These are phyloP conservation scores for Actinomucor elegans DNA, from an alignment of 371 early-diverging fungal species.

Conservation along the genomic window DNA sequence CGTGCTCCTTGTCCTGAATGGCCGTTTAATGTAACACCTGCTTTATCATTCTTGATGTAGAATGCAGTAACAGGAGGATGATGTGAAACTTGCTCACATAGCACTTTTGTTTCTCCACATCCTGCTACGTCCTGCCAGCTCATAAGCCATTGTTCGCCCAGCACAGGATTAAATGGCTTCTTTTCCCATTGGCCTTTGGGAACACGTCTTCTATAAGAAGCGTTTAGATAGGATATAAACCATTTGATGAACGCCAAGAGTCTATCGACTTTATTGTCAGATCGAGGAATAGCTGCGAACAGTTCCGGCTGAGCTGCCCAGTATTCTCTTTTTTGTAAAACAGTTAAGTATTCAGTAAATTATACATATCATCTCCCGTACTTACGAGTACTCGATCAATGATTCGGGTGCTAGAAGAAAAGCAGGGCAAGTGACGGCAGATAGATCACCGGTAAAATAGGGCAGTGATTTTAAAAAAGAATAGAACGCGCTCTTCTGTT, in stretches of 20 bases:
- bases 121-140: slow-evolving; percentile 69
- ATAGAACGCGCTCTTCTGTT: slow-evolving; percentile 66
- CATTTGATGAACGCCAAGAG: slow-evolving; percentile 68
- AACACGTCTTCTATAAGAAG: slow-evolving; percentile 55
- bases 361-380: too few relatives aligned
- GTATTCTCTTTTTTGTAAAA: slow-evolving; percentile 64
- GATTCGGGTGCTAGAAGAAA: slow-evolving; percentile 72
- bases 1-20: slow-evolving; percentile 62
- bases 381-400: slow-evolving; percentile 76
- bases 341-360: too few relatives aligned
- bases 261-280: slow-evolving; percentile 61
- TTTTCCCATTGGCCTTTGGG: slow-evolving; percentile 66
- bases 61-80: slow-evolving; percentile 75
- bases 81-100: slow-evolving; percentile 76
- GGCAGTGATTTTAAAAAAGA: slow-evolving; percentile 66
- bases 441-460: slow-evolving; percentile 77
- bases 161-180: slow-evolving; percentile 82
- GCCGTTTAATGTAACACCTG: slow-evolving; percentile 67
- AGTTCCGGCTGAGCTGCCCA: slow-evolving; percentile 74
- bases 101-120: slow-evolving; percentile 58
- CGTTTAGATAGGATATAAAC: slow-evolving; percentile 78
- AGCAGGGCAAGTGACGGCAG: slow-evolving; percentile 73
- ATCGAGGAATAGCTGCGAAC: slow-evolving; percentile 62
- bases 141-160: slow-evolving; percentile 78
- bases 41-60: slow-evolving; percentile 63